These are phyloP conservation scores for Bolboschoenus planiculmis DNA, from an alignment of 176 grass and related monocot species.

Conservation along the genomic window DNA sequence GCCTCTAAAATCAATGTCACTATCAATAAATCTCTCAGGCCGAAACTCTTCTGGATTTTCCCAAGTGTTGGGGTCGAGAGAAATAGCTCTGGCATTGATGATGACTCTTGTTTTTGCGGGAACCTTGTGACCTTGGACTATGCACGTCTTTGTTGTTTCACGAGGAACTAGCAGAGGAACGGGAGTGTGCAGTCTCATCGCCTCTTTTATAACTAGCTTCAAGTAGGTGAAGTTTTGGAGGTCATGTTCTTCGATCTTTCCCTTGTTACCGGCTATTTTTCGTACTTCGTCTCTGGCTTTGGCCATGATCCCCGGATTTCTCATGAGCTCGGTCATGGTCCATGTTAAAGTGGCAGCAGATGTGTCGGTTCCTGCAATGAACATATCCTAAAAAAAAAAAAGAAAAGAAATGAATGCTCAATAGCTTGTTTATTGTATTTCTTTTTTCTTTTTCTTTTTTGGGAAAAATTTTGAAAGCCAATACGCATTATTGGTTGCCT, in stretches of 20 bases:
- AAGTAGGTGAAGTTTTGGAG: conserved; percentile 41
- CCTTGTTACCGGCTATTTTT: not conserved
- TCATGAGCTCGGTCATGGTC: conserved; percentile 59
- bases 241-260: conserved; percentile 42
- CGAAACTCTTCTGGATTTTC: conserved; percentile 31
- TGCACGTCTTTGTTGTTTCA: conserved; percentile 34
- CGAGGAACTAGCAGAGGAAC: conserved; percentile 52
- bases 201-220: conserved; percentile 50
- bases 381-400: conserved; percentile 46
- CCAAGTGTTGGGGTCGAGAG: conserved; percentile 33
- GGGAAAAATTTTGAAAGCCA: no score
- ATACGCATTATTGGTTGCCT: no score
- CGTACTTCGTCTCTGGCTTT: conserved; percentile 51
- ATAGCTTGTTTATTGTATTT: no score
- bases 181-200: conserved; percentile 48
- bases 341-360: conserved; percentile 39
- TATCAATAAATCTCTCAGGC: conserved; percentile 48
- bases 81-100: conserved; percentile 58
- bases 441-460: no score
- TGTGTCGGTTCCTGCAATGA: conserved; percentile 55
- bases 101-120: conserved; percentile 42
- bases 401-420: not conserved
- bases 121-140: conserved; percentile 28
- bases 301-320: conserved; percentile 33
- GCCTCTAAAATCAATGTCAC: conserved; percentile 22